These are phyloP conservation scores for Rhododendron griersonianum DNA, from an alignment of 148 eudicot genomes.

Conservation along the genomic window DNA sequence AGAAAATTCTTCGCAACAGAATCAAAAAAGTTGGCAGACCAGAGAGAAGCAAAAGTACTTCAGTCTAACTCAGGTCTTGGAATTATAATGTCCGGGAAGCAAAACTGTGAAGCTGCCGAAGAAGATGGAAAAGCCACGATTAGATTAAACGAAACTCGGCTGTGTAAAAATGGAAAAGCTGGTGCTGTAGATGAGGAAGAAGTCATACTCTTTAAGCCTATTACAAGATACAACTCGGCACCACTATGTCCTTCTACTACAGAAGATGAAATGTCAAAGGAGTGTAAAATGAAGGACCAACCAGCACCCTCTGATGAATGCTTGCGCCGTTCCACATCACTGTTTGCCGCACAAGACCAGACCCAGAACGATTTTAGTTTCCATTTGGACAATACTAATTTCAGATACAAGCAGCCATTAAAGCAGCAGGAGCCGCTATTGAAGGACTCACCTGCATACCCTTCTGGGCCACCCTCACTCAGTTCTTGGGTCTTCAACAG, in stretches of 20 bases:
- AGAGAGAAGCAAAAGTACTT: constrained; percentile 1
- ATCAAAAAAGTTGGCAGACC: not conserved
- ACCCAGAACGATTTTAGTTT: constrained; percentile 32
- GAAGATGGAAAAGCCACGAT: constrained; percentile 6
- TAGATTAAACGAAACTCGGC: not conserved
- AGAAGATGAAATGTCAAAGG: not conserved
- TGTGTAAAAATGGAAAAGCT: constrained; percentile 14
- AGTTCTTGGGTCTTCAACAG: constrained; percentile 72
- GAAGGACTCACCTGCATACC: constrained; percentile 21
- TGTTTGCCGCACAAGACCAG: constrained; percentile 49
- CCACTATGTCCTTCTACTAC: constrained; percentile 36
- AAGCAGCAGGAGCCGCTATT: constrained; percentile 23
- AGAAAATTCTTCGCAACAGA: constrained; percentile 29
- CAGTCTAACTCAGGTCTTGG: constrained; percentile 3
- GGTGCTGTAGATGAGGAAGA: constrained; percentile 65
- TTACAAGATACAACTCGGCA: constrained; percentile 67
- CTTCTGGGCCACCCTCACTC: constrained; percentile 84
- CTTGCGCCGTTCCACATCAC: constrained; percentile 76
- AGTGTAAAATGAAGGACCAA: constrained; percentile 1
- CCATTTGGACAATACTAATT: not conserved
- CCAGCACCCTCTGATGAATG: constrained; percentile 42
- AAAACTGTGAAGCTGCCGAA: not conserved
- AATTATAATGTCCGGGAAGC: not conserved
- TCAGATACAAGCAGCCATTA: constrained; percentile 24
- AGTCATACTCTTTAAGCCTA: constrained; percentile 86